Base-by-base conservation (phyloP, 2,329 filamentous ascomycete species). In the Phaeosphaeria sp. region DNA sequence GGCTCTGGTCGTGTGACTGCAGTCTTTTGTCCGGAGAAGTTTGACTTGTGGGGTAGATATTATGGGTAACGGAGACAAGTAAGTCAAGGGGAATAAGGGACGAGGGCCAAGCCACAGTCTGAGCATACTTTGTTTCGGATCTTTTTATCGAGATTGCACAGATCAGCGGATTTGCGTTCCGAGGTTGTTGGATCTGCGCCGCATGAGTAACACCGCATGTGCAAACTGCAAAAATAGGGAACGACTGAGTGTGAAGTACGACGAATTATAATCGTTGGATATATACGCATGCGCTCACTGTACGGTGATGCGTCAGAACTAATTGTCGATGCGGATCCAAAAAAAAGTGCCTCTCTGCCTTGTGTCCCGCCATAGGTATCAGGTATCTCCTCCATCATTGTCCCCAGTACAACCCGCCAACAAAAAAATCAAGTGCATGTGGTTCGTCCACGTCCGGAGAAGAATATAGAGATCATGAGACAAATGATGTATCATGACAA, bases 401-500 rank as follows among this genome's bases (percentile, higher is more conserved):
- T 15, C 30, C 30, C 30, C 3, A 36, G 30, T 36, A 36, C 30
- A 36, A 7, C 30, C 53, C 23, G 39, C 41, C 46, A 46, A 58
- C 42, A 36, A 44, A 54, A 46, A 50, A 43, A 25, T 42, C 39
- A 42, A 43, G 33, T 51, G 23, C 48, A 30, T 43, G 39, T 51
- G 52, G 30, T 20, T 23, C 42, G 11, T 42, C 17, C 21, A 51
- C 46, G 41, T 25, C 43, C 36, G 27, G 43, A 53, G 36, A 56
- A 47, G 39, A 49, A 27, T 52, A 53, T 18, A 27, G 48, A 10
- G 20, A 50, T 58, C 62, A 56, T 64, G 62, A 64, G 52, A 64
- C 62, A 58, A 58, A 49, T 27, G 43, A 30, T 62, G 59, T 62
- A 58, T 62, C 62, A 60, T 56, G 50, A 55, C 36, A 22, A 46